phyloP scores from a whole-genome alignment of 495 filamentous ascomycete species.

The Penicillium angulare region DNA sequence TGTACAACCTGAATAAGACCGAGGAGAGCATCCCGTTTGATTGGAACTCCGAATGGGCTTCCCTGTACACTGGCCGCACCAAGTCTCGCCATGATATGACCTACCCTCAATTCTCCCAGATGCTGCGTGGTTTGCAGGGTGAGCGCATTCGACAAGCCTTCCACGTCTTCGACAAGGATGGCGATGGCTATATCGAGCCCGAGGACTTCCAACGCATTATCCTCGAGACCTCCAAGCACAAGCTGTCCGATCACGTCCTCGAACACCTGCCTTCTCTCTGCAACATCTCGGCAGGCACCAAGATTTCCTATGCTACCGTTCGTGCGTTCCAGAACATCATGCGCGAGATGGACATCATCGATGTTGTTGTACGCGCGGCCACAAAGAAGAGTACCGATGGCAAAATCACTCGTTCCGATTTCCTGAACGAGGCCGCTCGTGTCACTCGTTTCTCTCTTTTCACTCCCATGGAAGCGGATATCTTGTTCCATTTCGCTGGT shows the following conservation, averaged over 20 bases:
- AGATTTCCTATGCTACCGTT: constrained; percentile 96
- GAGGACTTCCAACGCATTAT: constrained; percentile 97
- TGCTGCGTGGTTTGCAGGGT: constrained; percentile 93
- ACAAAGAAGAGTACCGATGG: constrained; percentile 80
- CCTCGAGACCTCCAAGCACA: constrained; percentile 87
- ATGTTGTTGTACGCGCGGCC: constrained; percentile 84
- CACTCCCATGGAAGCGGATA: constrained; percentile 98
- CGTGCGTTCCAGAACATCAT: constrained; percentile 97
- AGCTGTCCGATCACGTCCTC: constrained; percentile 95
- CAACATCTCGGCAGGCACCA: constrained; percentile 88
- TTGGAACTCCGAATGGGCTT: constrained; percentile 97
- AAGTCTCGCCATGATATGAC: constrained; percentile 83
- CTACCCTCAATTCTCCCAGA: constrained; percentile 96
- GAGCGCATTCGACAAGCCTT: constrained; percentile 96
- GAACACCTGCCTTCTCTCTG: constrained; percentile 90
- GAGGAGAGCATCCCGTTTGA: constrained; percentile 84
- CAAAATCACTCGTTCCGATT: constrained; percentile 90
- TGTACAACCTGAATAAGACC: constrained; percentile 82
- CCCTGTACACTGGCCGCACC: constrained; percentile 83
- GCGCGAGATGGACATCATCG: constrained; percentile 95
- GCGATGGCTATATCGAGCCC: constrained; percentile 96
- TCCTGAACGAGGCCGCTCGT: constrained; percentile 88
- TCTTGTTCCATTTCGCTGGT: constrained; percentile 96
- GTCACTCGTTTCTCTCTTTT: constrained; percentile 91
- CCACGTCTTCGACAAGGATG: constrained; percentile 83